These are phyloP conservation scores for Suillus alpinus DNA, from an alignment of 768 basidiomycete genomes.

Conservation along the genomic window DNA sequence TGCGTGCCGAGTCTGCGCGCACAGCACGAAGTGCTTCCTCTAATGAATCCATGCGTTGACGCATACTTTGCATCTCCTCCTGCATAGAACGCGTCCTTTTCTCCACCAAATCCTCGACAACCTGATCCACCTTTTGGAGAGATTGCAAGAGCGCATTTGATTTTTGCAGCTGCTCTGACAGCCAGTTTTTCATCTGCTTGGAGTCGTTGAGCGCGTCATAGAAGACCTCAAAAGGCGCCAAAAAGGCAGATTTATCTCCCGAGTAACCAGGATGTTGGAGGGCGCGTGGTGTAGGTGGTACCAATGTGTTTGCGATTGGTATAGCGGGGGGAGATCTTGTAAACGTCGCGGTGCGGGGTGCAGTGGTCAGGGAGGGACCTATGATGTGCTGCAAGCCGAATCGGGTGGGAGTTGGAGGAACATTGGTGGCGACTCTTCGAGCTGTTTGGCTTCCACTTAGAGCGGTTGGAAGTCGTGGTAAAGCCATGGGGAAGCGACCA, in stretches of 20 bases:
- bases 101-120: slow-evolving; percentile 61
- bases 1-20: slow-evolving; percentile 21
- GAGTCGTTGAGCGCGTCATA: slow-evolving; percentile 84
- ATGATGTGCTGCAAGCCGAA: slow-evolving; percentile 42
- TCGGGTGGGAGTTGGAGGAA: slow-evolving; percentile 72
- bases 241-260: slow-evolving; percentile 71
- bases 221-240: slow-evolving; percentile 80
- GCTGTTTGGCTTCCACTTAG: slow-evolving; percentile 44
- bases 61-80: slow-evolving; percentile 58
- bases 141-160: slow-evolving; percentile 53
- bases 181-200: slow-evolving; percentile 73
- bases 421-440: slow-evolving; percentile 52
- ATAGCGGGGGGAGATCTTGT: slow-evolving; percentile 58
- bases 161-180: slow-evolving; percentile 68
- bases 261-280: slow-evolving; percentile 59
- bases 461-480: slow-evolving; percentile 61
- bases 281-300: slow-evolving; percentile 68
- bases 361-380: slow-evolving; percentile 20
- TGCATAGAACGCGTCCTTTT: slow-evolving; percentile 55
- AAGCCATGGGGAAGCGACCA: slow-evolving; percentile 56
- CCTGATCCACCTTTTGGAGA: slow-evolving; percentile 56
- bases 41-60: slow-evolving; percentile 65
- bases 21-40: slow-evolving; percentile 43
- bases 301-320: slow-evolving; percentile 62
- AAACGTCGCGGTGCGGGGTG: slow-evolving; percentile 30